Conservation (phyloP, 805 yeast genomes). For the Yarrowia phangngaensis region DNA sequence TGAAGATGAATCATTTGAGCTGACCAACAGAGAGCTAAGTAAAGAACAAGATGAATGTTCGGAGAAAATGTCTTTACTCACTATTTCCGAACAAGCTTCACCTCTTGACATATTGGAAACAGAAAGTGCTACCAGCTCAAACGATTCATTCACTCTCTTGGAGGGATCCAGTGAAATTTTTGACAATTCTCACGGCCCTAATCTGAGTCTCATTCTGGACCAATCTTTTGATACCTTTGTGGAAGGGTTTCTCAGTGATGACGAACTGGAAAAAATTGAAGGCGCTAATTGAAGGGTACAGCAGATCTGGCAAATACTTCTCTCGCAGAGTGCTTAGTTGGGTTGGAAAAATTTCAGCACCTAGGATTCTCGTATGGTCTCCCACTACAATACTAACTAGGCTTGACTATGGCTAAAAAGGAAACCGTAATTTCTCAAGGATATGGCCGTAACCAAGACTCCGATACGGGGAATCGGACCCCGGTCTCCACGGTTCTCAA, state of each 20-base stretch:
- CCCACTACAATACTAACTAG: too few species aligned
- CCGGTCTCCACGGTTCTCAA: too few species aligned
- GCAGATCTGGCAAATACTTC: too few species aligned
- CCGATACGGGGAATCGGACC: too few species aligned
- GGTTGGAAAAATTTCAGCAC: too few species aligned
- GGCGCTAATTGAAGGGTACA: too few species aligned
- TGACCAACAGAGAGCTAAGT: neutral
- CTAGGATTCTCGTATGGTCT: too few species aligned
- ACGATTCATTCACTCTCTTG: conserved; percentile 7
- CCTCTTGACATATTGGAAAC: neutral
- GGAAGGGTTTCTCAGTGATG: neutral
- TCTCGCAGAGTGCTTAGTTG: too few species aligned
- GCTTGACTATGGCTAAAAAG: too few species aligned
- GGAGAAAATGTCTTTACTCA: conserved; percentile 1
- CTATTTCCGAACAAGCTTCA: neutral
- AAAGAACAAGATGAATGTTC: neutral
- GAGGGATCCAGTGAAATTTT: conserved; percentile 2
- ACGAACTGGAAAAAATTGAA: too few species aligned
- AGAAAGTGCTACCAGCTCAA: neutral
- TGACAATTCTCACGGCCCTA: neutral
- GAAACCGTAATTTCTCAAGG: too few species aligned
- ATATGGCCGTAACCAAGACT: too few species aligned
- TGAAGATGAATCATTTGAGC: conserved; percentile 8
- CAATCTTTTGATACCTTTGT: conserved; percentile 11
- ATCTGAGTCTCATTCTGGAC: neutral